phyloP scores from a whole-genome alignment of 164 flowering plant species.

The Taxillus chinensis region DNA sequence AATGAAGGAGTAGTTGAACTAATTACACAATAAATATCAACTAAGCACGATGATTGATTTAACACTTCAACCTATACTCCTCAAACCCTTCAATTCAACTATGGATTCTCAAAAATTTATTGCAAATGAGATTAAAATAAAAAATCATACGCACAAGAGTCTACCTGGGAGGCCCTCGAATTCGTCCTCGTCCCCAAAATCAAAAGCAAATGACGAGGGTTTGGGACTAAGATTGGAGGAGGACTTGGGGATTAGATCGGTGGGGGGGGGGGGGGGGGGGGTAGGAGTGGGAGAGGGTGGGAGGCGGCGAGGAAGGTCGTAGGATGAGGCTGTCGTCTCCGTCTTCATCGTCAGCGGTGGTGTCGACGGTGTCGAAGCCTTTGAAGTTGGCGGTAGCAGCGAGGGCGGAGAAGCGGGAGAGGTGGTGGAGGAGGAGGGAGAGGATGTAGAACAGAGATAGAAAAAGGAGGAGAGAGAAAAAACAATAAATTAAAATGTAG shows the following conservation, averaged over 20 bases:
- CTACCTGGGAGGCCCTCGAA: conserved; percentile 87
- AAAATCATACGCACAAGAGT: too few species aligned
- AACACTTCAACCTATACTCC: too few species aligned
- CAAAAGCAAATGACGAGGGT: conserved; percentile 29
- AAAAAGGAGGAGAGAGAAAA: too few species aligned
- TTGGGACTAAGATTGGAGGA: conserved; percentile 22
- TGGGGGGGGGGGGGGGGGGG: conserved; percentile 18
- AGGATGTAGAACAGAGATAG: conserved; percentile 32
- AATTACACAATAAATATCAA: too few species aligned
- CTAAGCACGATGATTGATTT: too few species aligned
- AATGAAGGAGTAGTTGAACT: too few species aligned
- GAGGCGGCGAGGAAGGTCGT: conserved; percentile 23
- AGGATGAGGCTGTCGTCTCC: conserved; percentile 2
- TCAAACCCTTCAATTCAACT: too few species aligned
- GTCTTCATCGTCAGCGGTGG: conserved; percentile 15
- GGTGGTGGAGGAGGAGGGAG: conserved; percentile 31
- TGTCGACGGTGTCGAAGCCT: conserved; percentile 27
- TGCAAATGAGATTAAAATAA: too few species aligned
- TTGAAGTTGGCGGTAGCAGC: conserved; percentile 36
- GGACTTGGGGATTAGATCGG: conserved; percentile 8
- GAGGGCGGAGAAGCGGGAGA: conserved; percentile 25
- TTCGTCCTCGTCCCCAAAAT: conserved; percentile 95
- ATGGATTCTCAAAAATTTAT: too few species aligned
- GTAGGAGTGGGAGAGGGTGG: conserved; percentile 41
- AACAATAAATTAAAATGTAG: too few species aligned